phyloP scores from a whole-genome alignment of 164 flowering plant genomes.

The Nymphaea colorata region DNA sequence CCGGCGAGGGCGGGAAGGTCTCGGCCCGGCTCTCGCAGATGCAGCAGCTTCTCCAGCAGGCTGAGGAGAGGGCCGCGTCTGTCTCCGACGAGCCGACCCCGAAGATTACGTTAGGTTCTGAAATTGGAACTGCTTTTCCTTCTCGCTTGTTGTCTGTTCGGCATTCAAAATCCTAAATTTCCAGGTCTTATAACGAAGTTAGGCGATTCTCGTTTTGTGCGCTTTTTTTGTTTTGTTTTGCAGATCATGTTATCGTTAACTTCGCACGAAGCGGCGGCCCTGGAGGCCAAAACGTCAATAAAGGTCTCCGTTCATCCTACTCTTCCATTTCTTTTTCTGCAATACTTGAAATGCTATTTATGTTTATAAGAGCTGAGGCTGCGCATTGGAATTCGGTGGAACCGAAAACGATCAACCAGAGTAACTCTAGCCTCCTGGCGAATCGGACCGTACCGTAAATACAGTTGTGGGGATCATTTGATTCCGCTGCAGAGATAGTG shows the following conservation, averaged over 20 bases:
- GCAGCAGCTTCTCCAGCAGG: constrained; percentile 61
- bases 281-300: constrained; percentile 94
- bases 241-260: constrained; percentile 81
- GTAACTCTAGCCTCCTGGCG: too few relatives aligned
- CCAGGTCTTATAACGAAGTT: too few relatives aligned
- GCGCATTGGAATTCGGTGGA: too few relatives aligned
- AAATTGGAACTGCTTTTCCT: neutral
- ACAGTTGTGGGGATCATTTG: too few relatives aligned
- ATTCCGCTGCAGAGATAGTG: too few relatives aligned
- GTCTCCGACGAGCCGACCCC: constrained; percentile 61
- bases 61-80: constrained; percentile 62
- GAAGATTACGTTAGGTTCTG: constrained; percentile 63
- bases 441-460: too few relatives aligned
- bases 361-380: too few relatives aligned
- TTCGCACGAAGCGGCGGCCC: constrained; percentile 98
- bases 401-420: too few relatives aligned
- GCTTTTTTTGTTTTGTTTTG: neutral
- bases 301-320: constrained; percentile 35
- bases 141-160: neutral
- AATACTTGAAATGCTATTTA: too few relatives aligned
- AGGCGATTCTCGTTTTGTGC: too few relatives aligned
- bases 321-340: constrained; percentile 2
- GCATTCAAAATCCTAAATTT: neutral
- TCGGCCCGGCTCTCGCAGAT: constrained; percentile 77
- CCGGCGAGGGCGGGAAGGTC: constrained; percentile 38